These are phyloP conservation scores for Hymenotorrendiella dingleyae DNA, from an alignment of 2,329 filamentous ascomycete genomes.

Conservation along the genomic window DNA sequence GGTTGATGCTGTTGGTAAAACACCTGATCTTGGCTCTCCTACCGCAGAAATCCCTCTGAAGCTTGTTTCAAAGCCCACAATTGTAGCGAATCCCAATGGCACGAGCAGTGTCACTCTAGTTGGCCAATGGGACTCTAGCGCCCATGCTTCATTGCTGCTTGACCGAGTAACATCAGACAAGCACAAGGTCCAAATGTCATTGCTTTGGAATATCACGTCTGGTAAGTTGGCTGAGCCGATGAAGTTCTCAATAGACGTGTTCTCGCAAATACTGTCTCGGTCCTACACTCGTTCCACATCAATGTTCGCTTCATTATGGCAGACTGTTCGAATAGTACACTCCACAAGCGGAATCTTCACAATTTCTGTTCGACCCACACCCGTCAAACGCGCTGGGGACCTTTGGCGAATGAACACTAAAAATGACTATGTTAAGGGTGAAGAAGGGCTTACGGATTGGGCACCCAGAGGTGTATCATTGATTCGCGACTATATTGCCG, in stretches of 20 bases:
- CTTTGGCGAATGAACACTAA: constrained; percentile 95
- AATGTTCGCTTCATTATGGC: constrained; percentile 83
- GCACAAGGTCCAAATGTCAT: constrained; percentile 80
- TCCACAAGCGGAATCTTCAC: constrained; percentile 84
- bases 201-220: constrained; percentile 82
- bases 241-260: constrained; percentile 75
- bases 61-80: constrained; percentile 68
- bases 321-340: constrained; percentile 76
- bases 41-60: constrained; percentile 72
- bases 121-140: constrained; percentile 95
- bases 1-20: constrained; percentile 78
- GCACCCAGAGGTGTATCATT: constrained; percentile 83
- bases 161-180: constrained; percentile 91
- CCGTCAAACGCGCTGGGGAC: constrained; percentile 86
- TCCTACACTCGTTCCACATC: constrained; percentile 81
- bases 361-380: constrained; percentile 76
- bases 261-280: constrained; percentile 76
- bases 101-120: constrained; percentile 79
- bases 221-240: constrained; percentile 82
- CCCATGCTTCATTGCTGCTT: constrained; percentile 87
- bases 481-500: constrained; percentile 77
- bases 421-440: constrained; percentile 92
- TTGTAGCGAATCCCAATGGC: constrained; percentile 83
- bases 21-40: constrained; percentile 67
- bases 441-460: constrained; percentile 82